phyloP scores from a whole-genome alignment of 208 protist species.

The Trypanosoma avium region DNA sequence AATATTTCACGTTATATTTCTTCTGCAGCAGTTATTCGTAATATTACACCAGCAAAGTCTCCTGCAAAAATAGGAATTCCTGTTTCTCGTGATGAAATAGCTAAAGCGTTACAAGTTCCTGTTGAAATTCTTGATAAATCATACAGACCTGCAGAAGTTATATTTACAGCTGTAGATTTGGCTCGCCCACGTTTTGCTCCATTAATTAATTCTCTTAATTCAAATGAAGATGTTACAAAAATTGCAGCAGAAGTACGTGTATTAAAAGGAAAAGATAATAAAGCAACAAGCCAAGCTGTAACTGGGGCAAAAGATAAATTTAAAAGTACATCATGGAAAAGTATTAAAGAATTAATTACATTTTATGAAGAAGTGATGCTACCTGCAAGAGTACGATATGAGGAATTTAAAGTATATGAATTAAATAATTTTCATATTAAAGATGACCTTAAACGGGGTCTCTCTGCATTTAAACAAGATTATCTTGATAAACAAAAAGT shows the following conservation, averaged over 20 bases:
- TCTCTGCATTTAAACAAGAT: conserved; percentile 88
- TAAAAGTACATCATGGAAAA: conserved; percentile 59
- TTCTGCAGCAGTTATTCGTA: conserved; percentile 53
- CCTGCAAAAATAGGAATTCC: conserved; percentile 48
- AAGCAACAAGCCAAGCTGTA: conserved; percentile 31
- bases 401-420: conserved; percentile 59
- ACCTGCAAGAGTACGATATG: conserved; percentile 54
- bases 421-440: conserved; percentile 85
- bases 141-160: conserved; percentile 47
- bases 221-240: conserved; percentile 52
- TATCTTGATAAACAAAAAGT: conserved; percentile 80
- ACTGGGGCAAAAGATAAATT: conserved; percentile 69
- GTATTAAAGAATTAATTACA: conserved; percentile 44
- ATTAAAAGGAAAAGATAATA: conserved; percentile 26
- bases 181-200: conserved; percentile 57
- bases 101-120: conserved; percentile 54
- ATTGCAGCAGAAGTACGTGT: conserved; percentile 60
- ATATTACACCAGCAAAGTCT: conserved; percentile 36
- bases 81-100: conserved; percentile 48
- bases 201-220: conserved; percentile 54
- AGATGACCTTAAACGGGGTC: conserved; percentile 86
- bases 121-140: conserved; percentile 43
- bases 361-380: conserved; percentile 89
- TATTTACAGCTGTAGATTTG: conserved; percentile 71
- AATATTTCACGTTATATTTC: conserved; percentile 35